phyloP scores from a whole-genome alignment of 2,329 filamentous ascomycete genomes.

The Chaetomiaceae sp. region DNA sequence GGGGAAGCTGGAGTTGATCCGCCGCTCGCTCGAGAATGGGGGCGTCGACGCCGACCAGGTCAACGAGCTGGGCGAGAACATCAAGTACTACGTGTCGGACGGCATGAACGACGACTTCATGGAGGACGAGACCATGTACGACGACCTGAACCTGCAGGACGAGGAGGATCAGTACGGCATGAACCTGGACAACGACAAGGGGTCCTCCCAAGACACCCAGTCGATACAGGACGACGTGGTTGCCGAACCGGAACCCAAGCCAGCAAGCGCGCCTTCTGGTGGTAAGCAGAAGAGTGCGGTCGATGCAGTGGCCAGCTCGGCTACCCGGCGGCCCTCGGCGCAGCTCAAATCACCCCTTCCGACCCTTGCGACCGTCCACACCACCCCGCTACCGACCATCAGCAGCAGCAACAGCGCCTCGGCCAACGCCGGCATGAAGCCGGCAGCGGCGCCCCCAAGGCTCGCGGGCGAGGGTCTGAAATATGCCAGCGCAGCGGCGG shows the following conservation, averaged over 20 bases:
- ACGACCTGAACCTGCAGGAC: conserved; percentile 86
- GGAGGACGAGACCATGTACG: conserved; percentile 92
- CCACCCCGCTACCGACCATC: conserved; percentile 58
- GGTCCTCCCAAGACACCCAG: conserved; percentile 92
- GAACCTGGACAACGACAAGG: conserved; percentile 72
- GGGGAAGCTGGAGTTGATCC: conserved; percentile 83
- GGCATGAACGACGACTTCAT: conserved; percentile 85
- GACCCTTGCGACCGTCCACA: conserved; percentile 85
- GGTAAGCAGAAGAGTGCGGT: conserved; percentile 53
- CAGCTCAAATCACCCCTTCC: conserved; percentile 93
- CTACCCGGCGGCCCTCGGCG: conserved; percentile 69
- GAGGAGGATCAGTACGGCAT: conserved; percentile 88
- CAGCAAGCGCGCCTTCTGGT: conserved; percentile 34
- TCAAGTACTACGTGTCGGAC: conserved; percentile 91
- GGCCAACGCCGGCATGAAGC: conserved; percentile 74
- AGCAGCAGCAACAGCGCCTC: conserved; percentile 52
- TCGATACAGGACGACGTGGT: conserved; percentile 76
- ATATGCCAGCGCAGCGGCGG: conserved; percentile 93
- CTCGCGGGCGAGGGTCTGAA: conserved; percentile 87
- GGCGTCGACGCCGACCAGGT: conserved; percentile 85
- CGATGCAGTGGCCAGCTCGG: conserved; percentile 53
- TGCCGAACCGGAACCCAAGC: conserved; percentile 53
- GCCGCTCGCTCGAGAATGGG: conserved; percentile 87
- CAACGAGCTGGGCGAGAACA: conserved; percentile 82
- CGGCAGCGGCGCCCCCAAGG: conserved; percentile 78